These are phyloP conservation scores for Hawksworthiomyces lignivorus DNA, from an alignment of 2,329 filamentous ascomycete genomes.

Conservation along the genomic window DNA sequence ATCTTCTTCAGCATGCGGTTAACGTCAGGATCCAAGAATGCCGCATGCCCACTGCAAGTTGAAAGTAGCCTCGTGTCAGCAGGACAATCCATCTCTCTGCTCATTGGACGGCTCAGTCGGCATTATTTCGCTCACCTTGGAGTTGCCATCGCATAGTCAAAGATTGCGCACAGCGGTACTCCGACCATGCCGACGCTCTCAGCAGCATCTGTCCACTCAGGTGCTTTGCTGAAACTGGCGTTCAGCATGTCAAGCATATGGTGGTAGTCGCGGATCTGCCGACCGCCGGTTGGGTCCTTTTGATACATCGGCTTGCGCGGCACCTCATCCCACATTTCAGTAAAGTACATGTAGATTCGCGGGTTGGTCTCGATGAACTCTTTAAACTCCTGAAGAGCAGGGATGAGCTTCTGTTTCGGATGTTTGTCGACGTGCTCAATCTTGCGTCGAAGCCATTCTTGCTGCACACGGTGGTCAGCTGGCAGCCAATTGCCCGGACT, in stretches of 20 bases:
- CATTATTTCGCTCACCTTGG: too few relatives aligned
- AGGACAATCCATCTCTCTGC: too few relatives aligned
- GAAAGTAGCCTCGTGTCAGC: background rate
- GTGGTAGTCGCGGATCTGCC: slow-evolving; percentile 56
- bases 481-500: slow-evolving; percentile 56
- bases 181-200: slow-evolving; percentile 45
- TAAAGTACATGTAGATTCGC: slow-evolving; percentile 59
- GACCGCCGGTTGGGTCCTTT: slow-evolving; percentile 52
- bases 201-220: slow-evolving; percentile 45
- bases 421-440: slow-evolving; percentile 47
- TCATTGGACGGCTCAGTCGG: too few relatives aligned
- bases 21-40: slow-evolving; percentile 48
- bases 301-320: slow-evolving; percentile 52
- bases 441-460: slow-evolving; percentile 52
- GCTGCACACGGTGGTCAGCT: slow-evolving; percentile 53
- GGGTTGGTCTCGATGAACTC: slow-evolving; percentile 56
- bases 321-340: slow-evolving; percentile 61
- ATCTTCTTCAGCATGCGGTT: slow-evolving; percentile 47
- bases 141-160: slow-evolving; percentile 51
- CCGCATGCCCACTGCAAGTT: slow-evolving; percentile 43
- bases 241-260: slow-evolving; percentile 63
- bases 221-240: slow-evolving; percentile 44
- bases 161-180: slow-evolving; percentile 44
- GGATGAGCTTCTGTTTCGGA: slow-evolving; percentile 41
- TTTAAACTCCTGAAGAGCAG: slow-evolving; percentile 57